These are phyloP conservation scores for Neonectria ditissima DNA, from an alignment of 2,329 filamentous ascomycete species.

Conservation along the genomic window DNA sequence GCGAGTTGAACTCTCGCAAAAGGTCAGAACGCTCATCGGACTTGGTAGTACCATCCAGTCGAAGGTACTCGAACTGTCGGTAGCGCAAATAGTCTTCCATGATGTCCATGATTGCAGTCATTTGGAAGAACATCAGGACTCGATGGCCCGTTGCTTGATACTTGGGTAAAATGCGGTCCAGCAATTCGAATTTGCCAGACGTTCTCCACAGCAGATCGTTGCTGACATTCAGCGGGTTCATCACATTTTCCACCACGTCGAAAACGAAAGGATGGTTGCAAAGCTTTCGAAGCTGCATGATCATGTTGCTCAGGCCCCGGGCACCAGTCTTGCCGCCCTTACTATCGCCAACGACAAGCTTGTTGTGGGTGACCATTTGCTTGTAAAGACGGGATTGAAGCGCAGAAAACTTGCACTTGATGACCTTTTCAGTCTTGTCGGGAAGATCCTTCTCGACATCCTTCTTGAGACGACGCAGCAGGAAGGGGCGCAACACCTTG, in stretches of 20 bases:
- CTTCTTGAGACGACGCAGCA: constrained; percentile 98
- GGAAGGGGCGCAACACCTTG: constrained; percentile 96
- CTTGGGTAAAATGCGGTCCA: constrained; percentile 93
- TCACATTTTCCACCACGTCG: constrained; percentile 96
- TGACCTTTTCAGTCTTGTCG: constrained; percentile 98
- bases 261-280: constrained; percentile 99
- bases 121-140: constrained; percentile 99
- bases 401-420: constrained; percentile 98
- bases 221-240: constrained; percentile 89
- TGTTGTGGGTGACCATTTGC: constrained; percentile 96
- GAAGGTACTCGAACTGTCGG: constrained; percentile 85
- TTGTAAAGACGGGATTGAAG: constrained; percentile 95
- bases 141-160: constrained; percentile 92
- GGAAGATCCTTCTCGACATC: constrained; percentile 99
- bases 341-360: constrained; percentile 91
- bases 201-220: constrained; percentile 97
- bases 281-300: constrained; percentile 98
- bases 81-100: constrained; percentile 98
- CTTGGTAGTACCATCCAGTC: constrained; percentile 96
- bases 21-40: constrained; percentile 96
- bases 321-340: constrained; percentile 95
- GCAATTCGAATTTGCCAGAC: constrained; percentile 94
- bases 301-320: constrained; percentile 98
- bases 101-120: constrained; percentile 99
- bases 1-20: constrained; percentile 88